phyloP scores from a whole-genome alignment of 2,329 filamentous ascomycete species.

The Diplodia mutila region DNA sequence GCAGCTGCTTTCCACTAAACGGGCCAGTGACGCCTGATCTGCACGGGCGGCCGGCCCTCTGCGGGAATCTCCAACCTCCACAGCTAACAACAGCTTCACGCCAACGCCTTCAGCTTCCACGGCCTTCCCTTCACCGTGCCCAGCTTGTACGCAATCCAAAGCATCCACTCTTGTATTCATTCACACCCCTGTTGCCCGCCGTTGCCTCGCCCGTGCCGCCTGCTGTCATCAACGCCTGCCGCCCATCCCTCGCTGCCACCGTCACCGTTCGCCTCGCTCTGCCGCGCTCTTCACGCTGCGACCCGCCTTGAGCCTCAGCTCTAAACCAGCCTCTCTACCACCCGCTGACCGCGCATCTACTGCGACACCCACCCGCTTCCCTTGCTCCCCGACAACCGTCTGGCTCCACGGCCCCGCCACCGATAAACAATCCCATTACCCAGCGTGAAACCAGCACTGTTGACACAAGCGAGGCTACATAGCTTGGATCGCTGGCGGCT shows the following conservation, averaged over 20 bases:
- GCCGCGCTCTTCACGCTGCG: neutral
- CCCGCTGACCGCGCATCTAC: neutral
- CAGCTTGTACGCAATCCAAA: neutral
- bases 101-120: conserved; percentile 7
- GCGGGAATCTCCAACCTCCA: conserved; percentile 16
- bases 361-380: neutral
- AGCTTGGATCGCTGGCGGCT: conserved; percentile 29
- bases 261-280: neutral
- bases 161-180: neutral
- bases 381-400: neutral
- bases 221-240: conserved; percentile 3
- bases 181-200: neutral
- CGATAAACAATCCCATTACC: neutral
- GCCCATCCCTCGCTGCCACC: conserved; percentile 19
- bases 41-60: conserved; percentile 13
- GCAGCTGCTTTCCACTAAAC: neutral
- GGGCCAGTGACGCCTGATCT: conserved; percentile 21
- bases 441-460: neutral
- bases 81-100: neutral
- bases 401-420: neutral
- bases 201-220: conserved; percentile 1
- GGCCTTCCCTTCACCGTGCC: neutral
- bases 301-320: neutral
- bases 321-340: neutral
- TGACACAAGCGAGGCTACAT: neutral